Evolutionary conservation across 73 alveolate species (phyloP), one percentile per base, ranked within the genome.

Genomic region (Paramecium biaurelia): DNA sequence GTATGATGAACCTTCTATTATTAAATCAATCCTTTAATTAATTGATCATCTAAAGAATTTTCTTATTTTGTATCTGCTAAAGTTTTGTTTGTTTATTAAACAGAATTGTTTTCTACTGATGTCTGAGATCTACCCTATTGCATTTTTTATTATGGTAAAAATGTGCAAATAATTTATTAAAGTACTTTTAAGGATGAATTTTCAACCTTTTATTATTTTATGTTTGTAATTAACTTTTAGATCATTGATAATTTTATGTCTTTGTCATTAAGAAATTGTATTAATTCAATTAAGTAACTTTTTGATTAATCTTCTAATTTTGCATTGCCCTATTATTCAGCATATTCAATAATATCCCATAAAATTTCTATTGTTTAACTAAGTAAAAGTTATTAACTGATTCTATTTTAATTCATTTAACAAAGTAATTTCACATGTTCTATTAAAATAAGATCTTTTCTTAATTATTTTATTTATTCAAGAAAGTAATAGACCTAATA

Each of bases 271-370:
- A 43, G 30, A n/a, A n/a, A 15, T 79, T 45, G 1, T 10, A 79
- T 37, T 23, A 79, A 79, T 37, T 79, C 90, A 7, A 58, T 37
- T 11, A 79, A 8, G 21, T 79, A 15, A 9, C 26, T 23, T 79
- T 35, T 41, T 23, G 90, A 58, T 41, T 79, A n/a, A 79, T 79
- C 90, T 45, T 79, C 90, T 79, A 79, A 79, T 47, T 20, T 21
- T 11, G 47, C 5, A 35, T 79, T 41, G 4, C 14, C 9, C 14
- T 37, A n/a, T 43, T 8, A 38, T 43, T 14, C 45, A 23, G 24
- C 42, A 79, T 79, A 42, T 42, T 79, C 90, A 21, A 79, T 41
- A 4, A 79, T 24, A 21, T 23, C 24, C 90, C 90, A 79, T 79
- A 79, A 79, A 38, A 43, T 43, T 4, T 79, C 42, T 2, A 79